phyloP scores from a whole-genome alignment of 352 stramenopile species.

The Phytophthora colocasiae region DNA sequence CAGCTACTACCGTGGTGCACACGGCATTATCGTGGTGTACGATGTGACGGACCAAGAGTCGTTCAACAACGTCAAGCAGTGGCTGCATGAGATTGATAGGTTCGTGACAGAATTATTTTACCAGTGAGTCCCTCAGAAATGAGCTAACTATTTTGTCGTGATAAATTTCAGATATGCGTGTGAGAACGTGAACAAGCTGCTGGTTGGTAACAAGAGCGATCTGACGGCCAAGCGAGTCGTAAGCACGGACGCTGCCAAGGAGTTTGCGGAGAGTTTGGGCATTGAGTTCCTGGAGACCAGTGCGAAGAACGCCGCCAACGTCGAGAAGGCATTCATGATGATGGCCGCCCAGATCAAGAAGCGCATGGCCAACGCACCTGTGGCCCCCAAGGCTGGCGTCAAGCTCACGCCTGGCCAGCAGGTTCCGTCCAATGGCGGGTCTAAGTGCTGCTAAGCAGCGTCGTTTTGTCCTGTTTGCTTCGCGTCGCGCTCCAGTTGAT shows the following conservation, averaged over 20 bases:
- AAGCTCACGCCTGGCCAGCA: slow-evolving; percentile 68
- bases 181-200: slow-evolving; percentile 97
- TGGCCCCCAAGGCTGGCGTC: slow-evolving; percentile 72
- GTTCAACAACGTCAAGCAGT: slow-evolving; percentile 99
- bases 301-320: slow-evolving; percentile 90
- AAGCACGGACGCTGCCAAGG: slow-evolving; percentile 93
- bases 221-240: slow-evolving; percentile 94
- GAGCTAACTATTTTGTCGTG: slow-evolving; percentile 8
- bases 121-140: neutral
- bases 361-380: slow-evolving; percentile 87
- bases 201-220: slow-evolving; percentile 99
- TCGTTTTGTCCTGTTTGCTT: slow-evolving; percentile 56
- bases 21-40: slow-evolving; percentile 99
- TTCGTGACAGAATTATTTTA: slow-evolving; percentile 26
- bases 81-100: slow-evolving; percentile 94
- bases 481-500: slow-evolving; percentile 24
- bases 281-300: slow-evolving; percentile 92
- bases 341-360: slow-evolving; percentile 95
- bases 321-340: slow-evolving; percentile 94
- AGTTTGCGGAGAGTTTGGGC: slow-evolving; percentile 87
- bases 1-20: slow-evolving; percentile 98
- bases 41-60: slow-evolving; percentile 98
- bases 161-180: slow-evolving; percentile 91
- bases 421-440: slow-evolving; percentile 72
- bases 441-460: slow-evolving; percentile 85